These are phyloP conservation scores for Fusarium clavum DNA, from an alignment of 2,329 filamentous ascomycete species.

Conservation along the genomic window DNA sequence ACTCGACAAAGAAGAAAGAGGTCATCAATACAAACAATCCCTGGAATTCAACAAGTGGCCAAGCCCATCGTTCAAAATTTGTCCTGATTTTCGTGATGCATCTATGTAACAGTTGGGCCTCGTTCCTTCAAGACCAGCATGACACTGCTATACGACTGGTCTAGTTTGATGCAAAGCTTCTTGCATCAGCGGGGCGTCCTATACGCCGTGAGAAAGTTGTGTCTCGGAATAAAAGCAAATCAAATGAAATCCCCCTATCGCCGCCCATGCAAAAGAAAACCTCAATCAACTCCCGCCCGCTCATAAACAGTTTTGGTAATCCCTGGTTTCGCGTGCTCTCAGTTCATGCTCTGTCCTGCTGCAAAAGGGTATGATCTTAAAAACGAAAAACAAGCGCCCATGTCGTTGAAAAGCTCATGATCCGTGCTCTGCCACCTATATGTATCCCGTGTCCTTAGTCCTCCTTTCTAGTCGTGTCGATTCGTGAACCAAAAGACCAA, in stretches of 20 bases:
- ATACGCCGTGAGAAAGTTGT: conserved; percentile 23
- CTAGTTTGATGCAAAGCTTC: conserved; percentile 23
- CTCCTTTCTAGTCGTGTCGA: conserved; percentile 8
- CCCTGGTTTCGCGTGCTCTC: conserved; percentile 17
- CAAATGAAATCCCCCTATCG: conserved; percentile 25
- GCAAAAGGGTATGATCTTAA: conserved; percentile 28
- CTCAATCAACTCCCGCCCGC: conserved; percentile 32
- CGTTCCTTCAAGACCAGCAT: background rate
- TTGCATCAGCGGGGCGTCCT: conserved; percentile 10
- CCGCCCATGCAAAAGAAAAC: conserved; percentile 37
- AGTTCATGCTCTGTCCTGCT: conserved; percentile 16
- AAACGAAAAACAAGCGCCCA: conserved; percentile 13
- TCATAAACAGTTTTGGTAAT: conserved; percentile 14
- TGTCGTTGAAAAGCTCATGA: conserved; percentile 36
- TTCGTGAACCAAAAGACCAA: conserved; percentile 6
- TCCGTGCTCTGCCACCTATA: conserved; percentile 16
- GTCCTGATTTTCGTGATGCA: conserved; percentile 24
- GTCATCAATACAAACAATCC: conserved; percentile 14
- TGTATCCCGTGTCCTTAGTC: background rate
- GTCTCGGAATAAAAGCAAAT: conserved; percentile 12
- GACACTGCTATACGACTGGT: background rate
- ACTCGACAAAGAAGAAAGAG: conserved; percentile 9
- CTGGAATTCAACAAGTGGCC: background rate
- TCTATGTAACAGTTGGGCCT: conserved; percentile 15
- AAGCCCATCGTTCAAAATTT: background rate